These are phyloP conservation scores for Pleurozium schreberi DNA, from an alignment of 225 moss, liverwort and hornwort genomes.

Conservation along the genomic window DNA sequence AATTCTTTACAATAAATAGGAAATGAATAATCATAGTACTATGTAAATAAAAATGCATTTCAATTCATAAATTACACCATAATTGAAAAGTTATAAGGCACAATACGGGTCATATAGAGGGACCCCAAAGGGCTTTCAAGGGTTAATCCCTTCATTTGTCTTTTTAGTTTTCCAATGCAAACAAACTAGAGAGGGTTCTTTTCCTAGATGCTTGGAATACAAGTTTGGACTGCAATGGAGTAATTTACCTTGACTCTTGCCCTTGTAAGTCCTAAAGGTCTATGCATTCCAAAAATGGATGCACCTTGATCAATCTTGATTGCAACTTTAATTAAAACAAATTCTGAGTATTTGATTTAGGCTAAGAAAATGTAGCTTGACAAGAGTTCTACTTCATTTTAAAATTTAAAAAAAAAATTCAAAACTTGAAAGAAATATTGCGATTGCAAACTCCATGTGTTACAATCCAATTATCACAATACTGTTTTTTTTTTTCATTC, in stretches of 20 bases:
- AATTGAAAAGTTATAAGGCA: too few species aligned
- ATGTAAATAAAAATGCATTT: too few species aligned
- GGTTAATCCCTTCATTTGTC: too few species aligned
- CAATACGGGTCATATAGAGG: too few species aligned
- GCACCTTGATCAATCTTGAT: background rate
- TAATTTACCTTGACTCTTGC: too few species aligned
- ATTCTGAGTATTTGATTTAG: background rate
- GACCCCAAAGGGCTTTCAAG: too few species aligned
- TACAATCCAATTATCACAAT: background rate
- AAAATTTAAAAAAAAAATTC: accelerated
- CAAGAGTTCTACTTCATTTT: background rate
- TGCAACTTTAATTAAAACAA: background rate
- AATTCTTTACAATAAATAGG: too few species aligned
- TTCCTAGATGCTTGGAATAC: accelerated
- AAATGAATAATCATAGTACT: too few species aligned
- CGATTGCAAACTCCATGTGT: background rate
- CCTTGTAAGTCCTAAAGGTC: background rate
- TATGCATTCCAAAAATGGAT: accelerated
- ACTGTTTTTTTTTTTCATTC: background rate
- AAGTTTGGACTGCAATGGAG: background rate
- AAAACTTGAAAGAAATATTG: background rate
- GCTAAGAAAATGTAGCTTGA: background rate
- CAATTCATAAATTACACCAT: too few species aligned
- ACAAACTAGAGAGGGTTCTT: background rate
- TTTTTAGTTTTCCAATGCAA: background rate